Percentiles rank a stretch among this genome's conserved stretches.
Conservation (phyloP, 1,284 basidiomycete species). For the Thecaphora thlaspeos region DNA sequence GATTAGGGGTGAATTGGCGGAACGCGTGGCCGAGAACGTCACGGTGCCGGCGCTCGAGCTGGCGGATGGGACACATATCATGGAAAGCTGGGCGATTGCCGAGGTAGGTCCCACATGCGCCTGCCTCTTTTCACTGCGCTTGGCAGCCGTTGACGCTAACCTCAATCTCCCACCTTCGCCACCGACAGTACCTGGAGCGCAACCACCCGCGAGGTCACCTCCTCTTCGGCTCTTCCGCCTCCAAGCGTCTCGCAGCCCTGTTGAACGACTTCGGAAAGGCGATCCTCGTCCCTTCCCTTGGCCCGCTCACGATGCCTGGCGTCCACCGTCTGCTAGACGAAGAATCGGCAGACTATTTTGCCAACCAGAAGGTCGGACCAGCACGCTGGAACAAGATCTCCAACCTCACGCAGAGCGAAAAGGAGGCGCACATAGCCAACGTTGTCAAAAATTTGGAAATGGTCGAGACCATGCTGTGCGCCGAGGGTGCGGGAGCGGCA, state of each 20-base stretch:
- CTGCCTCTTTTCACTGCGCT: too few species aligned
- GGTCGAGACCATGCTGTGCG: conserved; percentile 23
- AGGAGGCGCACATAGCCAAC: conserved; percentile 13
- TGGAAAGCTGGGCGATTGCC: conserved; percentile 44
- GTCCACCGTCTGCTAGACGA: conserved; percentile 32
- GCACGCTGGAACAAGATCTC: conserved; percentile 21
- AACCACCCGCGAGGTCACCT: conserved; percentile 22
- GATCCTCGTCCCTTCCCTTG: conserved; percentile 26
- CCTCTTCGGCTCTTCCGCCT: conserved; percentile 29
- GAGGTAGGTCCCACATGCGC: too few species aligned
- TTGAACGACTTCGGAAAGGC: conserved; percentile 36
- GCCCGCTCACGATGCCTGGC: conserved; percentile 18
- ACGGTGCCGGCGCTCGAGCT: conserved; percentile 45
- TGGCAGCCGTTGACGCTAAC: too few species aligned
- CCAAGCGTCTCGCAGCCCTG: conserved; percentile 33
- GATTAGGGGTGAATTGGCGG: conserved; percentile 37
- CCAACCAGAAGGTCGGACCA: conserved; percentile 38
- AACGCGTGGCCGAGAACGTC: conserved; percentile 31
- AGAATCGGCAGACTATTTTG: conserved; percentile 37
- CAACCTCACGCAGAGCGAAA: conserved; percentile 10
- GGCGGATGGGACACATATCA: conserved; percentile 37
- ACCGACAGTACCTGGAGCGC: conserved; percentile 24
- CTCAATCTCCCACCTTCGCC: too few species aligned
- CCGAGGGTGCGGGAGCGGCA: conserved; percentile 13
- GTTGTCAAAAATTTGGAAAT: conserved; percentile 26